These are phyloP conservation scores for Discostella pseudostelligera DNA, from an alignment of 108 stramenopile species.

Conservation along the genomic window DNA sequence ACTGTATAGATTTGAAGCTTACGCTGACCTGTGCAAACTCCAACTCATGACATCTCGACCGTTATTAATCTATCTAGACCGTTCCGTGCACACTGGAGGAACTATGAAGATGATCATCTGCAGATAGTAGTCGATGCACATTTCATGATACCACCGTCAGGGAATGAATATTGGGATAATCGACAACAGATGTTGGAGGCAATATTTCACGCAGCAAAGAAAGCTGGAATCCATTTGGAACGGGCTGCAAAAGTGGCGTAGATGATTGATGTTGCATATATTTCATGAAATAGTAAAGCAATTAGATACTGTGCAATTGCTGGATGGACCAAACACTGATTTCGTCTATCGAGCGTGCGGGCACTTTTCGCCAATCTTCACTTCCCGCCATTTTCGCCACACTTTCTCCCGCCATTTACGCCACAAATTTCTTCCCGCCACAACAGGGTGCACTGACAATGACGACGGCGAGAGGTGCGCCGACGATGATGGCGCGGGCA, in stretches of 20 bases:
- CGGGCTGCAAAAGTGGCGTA: neutral
- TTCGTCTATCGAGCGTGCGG: no score
- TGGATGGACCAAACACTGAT: no score
- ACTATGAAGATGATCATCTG: constrained; percentile 53
- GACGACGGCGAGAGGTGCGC: no score
- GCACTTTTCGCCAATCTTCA: no score
- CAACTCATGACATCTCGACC: neutral
- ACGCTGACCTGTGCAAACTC: neutral
- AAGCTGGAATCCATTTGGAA: constrained; percentile 56
- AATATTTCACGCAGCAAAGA: constrained; percentile 62
- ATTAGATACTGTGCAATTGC: no score
- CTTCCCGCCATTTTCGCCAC: no score
- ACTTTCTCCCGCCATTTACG: no score
- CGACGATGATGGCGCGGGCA: no score
- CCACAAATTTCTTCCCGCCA: no score
- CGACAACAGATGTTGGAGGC: constrained; percentile 61
- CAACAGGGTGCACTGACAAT: no score
- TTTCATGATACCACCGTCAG: constrained; percentile 54
- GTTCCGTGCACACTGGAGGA: constrained; percentile 58
- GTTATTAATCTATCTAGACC: constrained; percentile 20
- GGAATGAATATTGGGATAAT: constrained; percentile 62
- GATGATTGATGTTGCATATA: neutral
- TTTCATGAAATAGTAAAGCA: no score
- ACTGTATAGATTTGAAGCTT: neutral
- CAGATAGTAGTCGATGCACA: constrained; percentile 67